Evolutionary conservation across 176 grass and related monocot genomes (phyloP), one percentile per base, ranked within the genome.

Genomic region (Urochloa ruziziensis): DNA sequence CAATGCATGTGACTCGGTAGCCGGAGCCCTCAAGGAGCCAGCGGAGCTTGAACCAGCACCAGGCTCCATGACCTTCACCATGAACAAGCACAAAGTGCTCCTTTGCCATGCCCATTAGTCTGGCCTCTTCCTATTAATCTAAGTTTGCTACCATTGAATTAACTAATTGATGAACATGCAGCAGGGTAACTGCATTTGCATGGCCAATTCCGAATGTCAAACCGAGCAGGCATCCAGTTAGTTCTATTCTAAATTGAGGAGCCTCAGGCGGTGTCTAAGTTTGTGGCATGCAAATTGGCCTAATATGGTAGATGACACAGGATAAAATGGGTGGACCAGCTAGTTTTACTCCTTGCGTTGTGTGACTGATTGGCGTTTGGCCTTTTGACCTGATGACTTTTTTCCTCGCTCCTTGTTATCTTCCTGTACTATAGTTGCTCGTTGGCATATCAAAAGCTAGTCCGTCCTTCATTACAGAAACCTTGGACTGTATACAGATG

Each of bases 1-100:
- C 92, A 29, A 89, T 39, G 75, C 88, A 94, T 1, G 92, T 83
- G 7, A 91, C 92, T 0, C 48, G 83, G 65, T 91, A 64, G 25
- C 92, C 92, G 3, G 89, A 67, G 39, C 62, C 29, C 70, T 91
- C 83, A 5, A 94, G 82, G 62, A 88, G 92, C 67, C 82, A 75
- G 7, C 80, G 86, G 10, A 94, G 74, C 86, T 91, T 94, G 83
- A 86, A 91, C 92, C 92, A 94, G 52, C 86, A 94, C 92, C 92
- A 94, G n/a, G 35, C 89, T 24, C 92, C 89, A 70, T 94, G 92
- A 2, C 92, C 92, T 52, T 62, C 92, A 5, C 92, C 92, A 54
- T 94, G 92, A 77, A 94, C 92, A 62, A 94, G 83, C 17, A 94
- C 82, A 44, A 82, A 86, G 56, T 78, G 49, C 44, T 69, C 57